Evolutionary conservation across 2,329 filamentous ascomycete genomes (phyloP), one percentile per base, ranked within the genome.

Genomic region (Xylaria sp.): DNA sequence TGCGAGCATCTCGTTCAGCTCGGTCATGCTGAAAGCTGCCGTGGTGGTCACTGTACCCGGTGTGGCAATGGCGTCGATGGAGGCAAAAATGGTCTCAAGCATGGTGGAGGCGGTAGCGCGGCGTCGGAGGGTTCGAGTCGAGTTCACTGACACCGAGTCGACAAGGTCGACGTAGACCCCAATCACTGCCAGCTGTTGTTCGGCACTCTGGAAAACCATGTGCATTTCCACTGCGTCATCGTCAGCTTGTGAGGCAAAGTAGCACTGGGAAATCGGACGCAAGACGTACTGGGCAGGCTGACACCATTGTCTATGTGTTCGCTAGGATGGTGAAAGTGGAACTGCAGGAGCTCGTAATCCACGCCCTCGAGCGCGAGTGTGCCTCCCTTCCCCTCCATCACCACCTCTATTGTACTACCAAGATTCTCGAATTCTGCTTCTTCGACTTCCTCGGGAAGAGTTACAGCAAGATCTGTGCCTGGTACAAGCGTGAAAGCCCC

Each of bases 341-440:
- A 82, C 70, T 83, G 80, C 61, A 78, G 65, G 19, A 82, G 71
- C 31, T 75, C 71, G 57, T 78, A 82, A 15, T 69, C 67, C 52
- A 70, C 72, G 40, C 73, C 77, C 47, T 73, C 73, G 15, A 79
- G 67, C 7, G 69, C 67, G 38, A 79, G 72, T 1, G 70, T 72
- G 52, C 76, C 77, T 2, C 77, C 77, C 25, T 71, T 63, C 11
- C 80, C 82, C 64, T 82, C 80, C 60, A 82, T 81, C 31, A 86
- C 75, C 60, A 85, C 80, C 75, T 87, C 82, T 55, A 87, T 79
- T 0, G 84, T 87, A 25, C 83, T 83, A 49, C 84, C 84, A 11
- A 86, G 77, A 72, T 87, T 87, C 74, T 86, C 83, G 58, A 87
- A 84, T 38, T 79, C 77, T 50, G 81, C 79, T 6, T 76, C 80